Base-by-base conservation (phyloP, 331 rosid species). In the Quercus tomentella region DNA sequence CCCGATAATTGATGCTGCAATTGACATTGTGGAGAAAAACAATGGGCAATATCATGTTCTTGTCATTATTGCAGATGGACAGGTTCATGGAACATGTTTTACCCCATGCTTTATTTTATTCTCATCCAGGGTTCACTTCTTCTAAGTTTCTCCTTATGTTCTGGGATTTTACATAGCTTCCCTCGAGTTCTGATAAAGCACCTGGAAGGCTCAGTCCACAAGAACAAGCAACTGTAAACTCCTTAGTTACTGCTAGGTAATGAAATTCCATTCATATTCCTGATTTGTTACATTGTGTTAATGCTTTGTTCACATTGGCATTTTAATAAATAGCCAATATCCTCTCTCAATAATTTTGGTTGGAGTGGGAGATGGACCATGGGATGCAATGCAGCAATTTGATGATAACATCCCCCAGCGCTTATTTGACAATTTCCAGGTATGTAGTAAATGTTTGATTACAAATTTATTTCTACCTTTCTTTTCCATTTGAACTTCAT, bases 341-440 rank as follows among this genome's bases (percentile, higher is more conserved):
- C 97, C 98, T 77, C 97, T 96, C 67, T 96, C 98, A 45, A 93
- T 96, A 77, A 84, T 96, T 83, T 87, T 96, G 92, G 88, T 93
- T 76, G 99, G 99, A 70, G 94, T 96, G 76, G 99, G 99, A 70
- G 99, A 96, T 80, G 99, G 99, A 55, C 99, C 99, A 4, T 96
- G 99, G 99, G 97, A 93, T 78, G 91, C 93, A 66, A 91, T 96
- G 98, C 77, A 86, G 80, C 82, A 87, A 23, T 96, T 96, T 72
- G 99, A 96, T 56, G 99, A 96, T 80, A 89, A 84, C 87, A 90
- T 96, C 79, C 84, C 94, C 28, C 93, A 81, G 33, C 98, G 98
- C 56, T 28, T 86, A 72, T 93, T 96, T 82, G 98, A 96, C 89
- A 96, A 96, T 82, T 93, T 96, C 83, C 99, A 93, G 98, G 99